These are phyloP conservation scores for Neonectria hederae DNA, from an alignment of 2,329 filamentous ascomycete genomes.

Conservation along the genomic window DNA sequence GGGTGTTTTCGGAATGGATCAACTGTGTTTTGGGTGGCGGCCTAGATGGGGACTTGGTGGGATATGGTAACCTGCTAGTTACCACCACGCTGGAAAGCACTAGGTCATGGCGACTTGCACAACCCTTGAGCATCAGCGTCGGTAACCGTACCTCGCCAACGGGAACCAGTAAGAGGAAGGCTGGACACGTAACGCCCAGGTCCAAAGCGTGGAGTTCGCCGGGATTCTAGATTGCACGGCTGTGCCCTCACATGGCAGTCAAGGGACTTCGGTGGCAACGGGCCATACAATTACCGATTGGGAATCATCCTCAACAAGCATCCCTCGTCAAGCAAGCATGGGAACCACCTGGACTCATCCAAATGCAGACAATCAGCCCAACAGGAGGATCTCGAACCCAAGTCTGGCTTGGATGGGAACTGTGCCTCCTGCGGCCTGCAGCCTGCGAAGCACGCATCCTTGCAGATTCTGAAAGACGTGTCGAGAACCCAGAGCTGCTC, in stretches of 20 bases:
- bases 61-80: constrained; percentile 35
- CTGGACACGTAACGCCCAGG: constrained; percentile 2
- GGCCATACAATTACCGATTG: neutral
- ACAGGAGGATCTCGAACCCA: neutral
- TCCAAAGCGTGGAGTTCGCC: neutral
- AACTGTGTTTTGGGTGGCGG: constrained; percentile 26
- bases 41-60: constrained; percentile 27
- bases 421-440: neutral
- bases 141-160: constrained; percentile 15
- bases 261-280: neutral
- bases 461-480: neutral
- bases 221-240: neutral
- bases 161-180: constrained; percentile 3
- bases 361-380: neutral
- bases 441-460: neutral
- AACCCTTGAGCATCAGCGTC: neutral
- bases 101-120: constrained; percentile 29
- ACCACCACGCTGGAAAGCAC: constrained; percentile 38
- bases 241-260: neutral
- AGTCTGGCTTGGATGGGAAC: neutral
- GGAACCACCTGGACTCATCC: constrained; percentile 7
- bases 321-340: constrained; percentile 7
- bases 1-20: constrained; percentile 1
- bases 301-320: constrained; percentile 4
- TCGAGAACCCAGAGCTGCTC: neutral